phyloP scores from a whole-genome alignment of 176 grass and related monocot genomes.

The Alloteropsis semialata region DNA sequence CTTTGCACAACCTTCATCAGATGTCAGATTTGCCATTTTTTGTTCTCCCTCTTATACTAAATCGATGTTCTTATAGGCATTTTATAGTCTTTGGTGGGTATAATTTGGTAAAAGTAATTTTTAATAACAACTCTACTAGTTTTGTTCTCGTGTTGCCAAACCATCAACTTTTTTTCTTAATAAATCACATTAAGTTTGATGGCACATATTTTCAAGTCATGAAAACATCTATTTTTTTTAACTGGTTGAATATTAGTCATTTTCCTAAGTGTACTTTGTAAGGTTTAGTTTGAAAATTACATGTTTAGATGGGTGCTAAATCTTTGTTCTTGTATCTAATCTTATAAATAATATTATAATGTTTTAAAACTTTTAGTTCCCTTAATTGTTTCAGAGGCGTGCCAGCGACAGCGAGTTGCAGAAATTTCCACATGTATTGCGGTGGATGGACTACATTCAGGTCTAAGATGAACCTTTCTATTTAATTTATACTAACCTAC shows the following conservation, averaged over 20 bases:
- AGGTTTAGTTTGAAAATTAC: background rate
- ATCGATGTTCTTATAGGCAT: background rate
- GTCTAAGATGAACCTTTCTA: constrained; percentile 34
- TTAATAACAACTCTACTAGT: background rate
- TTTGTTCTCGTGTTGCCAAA: background rate
- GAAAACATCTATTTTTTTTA: background rate
- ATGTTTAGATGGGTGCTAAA: background rate
- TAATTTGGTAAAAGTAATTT: background rate
- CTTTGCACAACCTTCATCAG: background rate
- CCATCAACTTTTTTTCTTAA: background rate
- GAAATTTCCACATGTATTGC: constrained; percentile 64
- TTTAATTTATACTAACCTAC: constrained; percentile 1
- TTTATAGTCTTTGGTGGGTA: background rate
- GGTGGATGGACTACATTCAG: constrained; percentile 98
- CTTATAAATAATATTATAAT: background rate
- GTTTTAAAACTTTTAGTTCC: constrained; percentile 8
- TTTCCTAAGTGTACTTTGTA: background rate
- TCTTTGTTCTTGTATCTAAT: constrained; percentile 13
- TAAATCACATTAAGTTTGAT: background rate
- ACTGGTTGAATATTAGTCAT: background rate
- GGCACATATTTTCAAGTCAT: background rate
- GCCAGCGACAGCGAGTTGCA: constrained; percentile 42
- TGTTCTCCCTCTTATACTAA: background rate
- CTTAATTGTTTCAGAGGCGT: constrained; percentile 53
- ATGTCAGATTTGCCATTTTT: background rate